A percentile compares a stretch with the other conserved stretches of the same genome.
Evolutionary conservation across 2,329 filamentous ascomycete genomes (phyloP).

Genomic region (Shiraia bambusicola): DNA sequence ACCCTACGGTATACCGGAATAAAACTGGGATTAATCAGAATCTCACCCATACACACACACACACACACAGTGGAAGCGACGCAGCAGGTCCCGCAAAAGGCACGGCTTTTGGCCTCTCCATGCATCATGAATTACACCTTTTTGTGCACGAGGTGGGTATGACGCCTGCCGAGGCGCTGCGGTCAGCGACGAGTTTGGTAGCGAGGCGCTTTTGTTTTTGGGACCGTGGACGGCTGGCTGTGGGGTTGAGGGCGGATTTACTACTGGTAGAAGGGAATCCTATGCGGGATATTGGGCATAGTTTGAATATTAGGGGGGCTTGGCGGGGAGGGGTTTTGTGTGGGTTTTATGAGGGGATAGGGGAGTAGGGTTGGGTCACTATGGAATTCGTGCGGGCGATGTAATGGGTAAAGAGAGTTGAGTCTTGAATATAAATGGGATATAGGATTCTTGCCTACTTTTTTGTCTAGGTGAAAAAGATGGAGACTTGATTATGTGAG

Average conservation of each 20-base stretch:
- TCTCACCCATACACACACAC: too few relatives aligned
- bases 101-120: conserved; percentile 47
- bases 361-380: conserved; percentile 11
- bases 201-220: conserved; percentile 45
- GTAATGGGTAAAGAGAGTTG: too few relatives aligned
- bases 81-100: conserved; percentile 47
- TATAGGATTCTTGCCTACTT: too few relatives aligned
- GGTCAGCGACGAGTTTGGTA: conserved; percentile 44
- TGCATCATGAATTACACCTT: conserved; percentile 48
- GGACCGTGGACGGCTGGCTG: conserved; percentile 45
- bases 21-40: too few relatives aligned
- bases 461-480: too few relatives aligned
- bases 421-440: too few relatives aligned
- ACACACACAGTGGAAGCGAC: conserved; percentile 49
- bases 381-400: too few relatives aligned
- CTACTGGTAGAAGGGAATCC: conserved; percentile 50
- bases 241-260: conserved; percentile 47
- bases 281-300: conserved; percentile 44
- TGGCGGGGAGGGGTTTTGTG: conserved; percentile 46
- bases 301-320: conserved; percentile 46
- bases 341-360: conserved; percentile 22
- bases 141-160: conserved; percentile 48
- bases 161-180: conserved; percentile 46
- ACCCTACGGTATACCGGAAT: too few relatives aligned
- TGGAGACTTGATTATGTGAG: too few relatives aligned